Conservation (phyloP, 305 asterid genomes). For the Fraxinus baroniana region DNA sequence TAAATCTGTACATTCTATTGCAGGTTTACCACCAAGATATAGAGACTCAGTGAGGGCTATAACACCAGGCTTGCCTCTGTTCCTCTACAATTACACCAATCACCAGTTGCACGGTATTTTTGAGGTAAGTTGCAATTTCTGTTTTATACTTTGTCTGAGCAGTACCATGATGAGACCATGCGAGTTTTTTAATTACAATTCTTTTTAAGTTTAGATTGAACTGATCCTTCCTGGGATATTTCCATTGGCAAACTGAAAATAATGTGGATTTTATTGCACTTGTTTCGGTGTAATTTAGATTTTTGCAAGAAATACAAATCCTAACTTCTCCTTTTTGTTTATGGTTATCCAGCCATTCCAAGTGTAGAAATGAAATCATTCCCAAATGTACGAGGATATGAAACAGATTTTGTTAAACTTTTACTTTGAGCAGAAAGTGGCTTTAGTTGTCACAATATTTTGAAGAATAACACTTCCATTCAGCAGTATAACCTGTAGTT, state of each 20-base stretch:
- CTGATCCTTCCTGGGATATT: background rate
- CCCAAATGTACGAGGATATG: background rate
- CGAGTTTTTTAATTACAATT: background rate
- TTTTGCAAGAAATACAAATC: background rate
- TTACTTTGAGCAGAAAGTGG: background rate
- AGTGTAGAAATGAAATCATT: background rate
- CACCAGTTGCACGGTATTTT: slow-evolving; percentile 54
- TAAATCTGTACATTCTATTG: slow-evolving; percentile 10
- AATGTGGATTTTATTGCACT: background rate
- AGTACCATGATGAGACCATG: background rate
- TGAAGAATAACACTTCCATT: background rate
- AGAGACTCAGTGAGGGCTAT: slow-evolving; percentile 57
- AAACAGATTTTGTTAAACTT: background rate
- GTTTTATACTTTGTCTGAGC: background rate
- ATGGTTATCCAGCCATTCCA: background rate
- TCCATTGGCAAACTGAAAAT: background rate
- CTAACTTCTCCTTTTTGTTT: background rate
- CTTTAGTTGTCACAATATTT: background rate
- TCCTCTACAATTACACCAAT: slow-evolving; percentile 53
- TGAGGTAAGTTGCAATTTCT: slow-evolving; percentile 31
- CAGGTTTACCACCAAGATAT: slow-evolving; percentile 55
- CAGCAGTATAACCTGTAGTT: background rate
- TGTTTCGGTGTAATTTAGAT: background rate
- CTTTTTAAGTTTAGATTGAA: background rate
- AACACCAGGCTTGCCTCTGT: slow-evolving; percentile 54